These are phyloP conservation scores for Pseudogymnoascus destructans DNA, from an alignment of 2,329 filamentous ascomycete genomes.

Conservation along the genomic window DNA sequence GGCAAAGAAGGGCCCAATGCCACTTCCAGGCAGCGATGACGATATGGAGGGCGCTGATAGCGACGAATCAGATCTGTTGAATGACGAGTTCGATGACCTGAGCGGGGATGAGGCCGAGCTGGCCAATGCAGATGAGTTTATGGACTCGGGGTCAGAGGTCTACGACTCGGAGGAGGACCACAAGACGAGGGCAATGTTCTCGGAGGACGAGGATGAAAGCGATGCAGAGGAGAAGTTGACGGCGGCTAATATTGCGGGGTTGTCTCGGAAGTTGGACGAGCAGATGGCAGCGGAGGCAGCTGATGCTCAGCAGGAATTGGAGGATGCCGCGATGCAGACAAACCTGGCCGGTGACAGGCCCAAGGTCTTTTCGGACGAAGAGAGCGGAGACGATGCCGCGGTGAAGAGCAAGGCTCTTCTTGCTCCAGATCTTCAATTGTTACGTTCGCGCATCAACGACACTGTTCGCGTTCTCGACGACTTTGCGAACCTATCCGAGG, in stretches of 20 bases:
- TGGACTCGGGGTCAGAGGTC: constrained; percentile 30
- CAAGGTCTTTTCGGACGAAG: constrained; percentile 48
- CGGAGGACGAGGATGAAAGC: constrained; percentile 82
- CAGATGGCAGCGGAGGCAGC: constrained; percentile 65
- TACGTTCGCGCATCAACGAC: constrained; percentile 82
- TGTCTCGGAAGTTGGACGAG: constrained; percentile 73
- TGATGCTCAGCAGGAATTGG: constrained; percentile 72
- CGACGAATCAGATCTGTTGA: constrained; percentile 32
- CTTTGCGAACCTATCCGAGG: constrained; percentile 68
- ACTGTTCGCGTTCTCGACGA: constrained; percentile 84
- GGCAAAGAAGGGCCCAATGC: constrained; percentile 33
- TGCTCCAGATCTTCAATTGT: constrained; percentile 78
- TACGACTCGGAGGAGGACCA: constrained; percentile 41
- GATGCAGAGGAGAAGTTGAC: constrained; percentile 84
- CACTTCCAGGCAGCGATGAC: constrained; percentile 30
- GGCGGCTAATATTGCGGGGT: constrained; percentile 87
- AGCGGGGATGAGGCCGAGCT: constrained; percentile 28
- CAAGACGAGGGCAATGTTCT: constrained; percentile 62
- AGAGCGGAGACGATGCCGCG: constrained; percentile 46
- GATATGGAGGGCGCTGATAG: constrained; percentile 27
- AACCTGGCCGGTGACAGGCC: constrained; percentile 75
- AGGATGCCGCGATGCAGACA: constrained; percentile 76
- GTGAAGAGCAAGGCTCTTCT: constrained; percentile 51
- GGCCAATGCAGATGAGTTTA: constrained; percentile 40
- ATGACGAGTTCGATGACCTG: constrained; percentile 31